These are phyloP conservation scores for Phoma sp. DNA, from an alignment of 2,329 filamentous ascomycete species.

Conservation along the genomic window DNA sequence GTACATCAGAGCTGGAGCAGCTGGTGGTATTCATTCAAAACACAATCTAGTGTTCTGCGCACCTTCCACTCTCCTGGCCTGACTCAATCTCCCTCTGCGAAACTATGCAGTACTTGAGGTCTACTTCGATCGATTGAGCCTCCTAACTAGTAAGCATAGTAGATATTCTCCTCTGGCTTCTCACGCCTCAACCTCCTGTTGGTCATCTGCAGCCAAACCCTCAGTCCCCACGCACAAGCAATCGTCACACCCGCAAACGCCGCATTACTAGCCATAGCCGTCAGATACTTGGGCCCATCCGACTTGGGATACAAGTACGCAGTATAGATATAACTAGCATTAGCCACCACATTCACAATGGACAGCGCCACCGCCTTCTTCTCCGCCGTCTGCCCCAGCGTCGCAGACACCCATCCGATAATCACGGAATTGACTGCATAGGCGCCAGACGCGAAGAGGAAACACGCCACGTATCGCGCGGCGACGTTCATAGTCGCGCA, in stretches of 20 bases:
- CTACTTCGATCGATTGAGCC: background rate
- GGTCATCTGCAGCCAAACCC: constrained; percentile 21
- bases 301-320: constrained; percentile 49
- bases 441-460: constrained; percentile 32
- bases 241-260: constrained; percentile 23
- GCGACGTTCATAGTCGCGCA: constrained; percentile 45
- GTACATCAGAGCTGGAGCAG: too few species aligned
- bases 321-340: constrained; percentile 49
- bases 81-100: background rate
- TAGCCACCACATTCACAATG: constrained; percentile 52
- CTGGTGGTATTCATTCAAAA: too few species aligned
- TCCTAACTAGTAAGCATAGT: constrained; percentile 20
- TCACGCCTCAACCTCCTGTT: constrained; percentile 21
- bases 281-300: constrained; percentile 31
- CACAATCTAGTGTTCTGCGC: too few species aligned
- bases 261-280: constrained; percentile 31
- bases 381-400: constrained; percentile 51
- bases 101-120: too few species aligned
- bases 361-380: constrained; percentile 54
- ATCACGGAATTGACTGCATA: constrained; percentile 38
- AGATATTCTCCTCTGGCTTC: constrained; percentile 19
- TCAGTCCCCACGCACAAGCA: constrained; percentile 24
- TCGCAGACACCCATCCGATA: constrained; percentile 52
- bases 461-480: constrained; percentile 36
- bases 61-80: too few species aligned